phyloP scores from a whole-genome alignment of 2,329 filamentous ascomycete species.

The Penicillium occitanis region DNA sequence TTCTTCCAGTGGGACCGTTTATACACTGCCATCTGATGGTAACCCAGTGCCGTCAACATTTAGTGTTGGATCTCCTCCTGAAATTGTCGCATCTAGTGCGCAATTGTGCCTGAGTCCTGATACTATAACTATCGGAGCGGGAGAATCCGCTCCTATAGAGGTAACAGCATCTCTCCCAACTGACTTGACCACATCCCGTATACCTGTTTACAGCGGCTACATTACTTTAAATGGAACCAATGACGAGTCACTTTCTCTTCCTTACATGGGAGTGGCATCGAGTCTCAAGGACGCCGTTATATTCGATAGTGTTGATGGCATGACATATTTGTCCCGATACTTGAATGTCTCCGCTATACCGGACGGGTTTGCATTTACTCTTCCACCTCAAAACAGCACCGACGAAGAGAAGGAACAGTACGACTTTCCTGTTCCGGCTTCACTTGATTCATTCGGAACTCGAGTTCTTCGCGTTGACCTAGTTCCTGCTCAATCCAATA shows the following conservation, averaged over 20 bases:
- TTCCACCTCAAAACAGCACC: conserved; percentile 16
- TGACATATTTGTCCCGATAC: conserved; percentile 16
- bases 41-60: conserved; percentile 15
- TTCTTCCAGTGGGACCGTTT: conserved; percentile 53
- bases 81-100: conserved; percentile 18
- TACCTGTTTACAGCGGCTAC: conserved; percentile 37
- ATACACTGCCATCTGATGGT: conserved; percentile 44
- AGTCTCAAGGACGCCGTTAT: conserved; percentile 11
- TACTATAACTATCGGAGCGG: conserved; percentile 25
- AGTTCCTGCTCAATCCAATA: neutral
- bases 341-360: conserved; percentile 2
- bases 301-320: conserved; percentile 8
- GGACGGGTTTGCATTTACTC: conserved; percentile 11
- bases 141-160: conserved; percentile 25
- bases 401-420: conserved; percentile 15
- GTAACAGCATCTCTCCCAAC: conserved; percentile 25
- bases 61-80: conserved; percentile 12
- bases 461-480: conserved; percentile 18
- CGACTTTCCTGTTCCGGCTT: conserved; percentile 14
- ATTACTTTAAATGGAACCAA: conserved; percentile 29
- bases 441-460: conserved; percentile 9
- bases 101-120: conserved; percentile 21
- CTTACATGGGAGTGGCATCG: conserved; percentile 34
- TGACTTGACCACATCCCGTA: conserved; percentile 27
- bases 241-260: conserved; percentile 30